Evolutionary conservation across 768 basidiomycete genomes (phyloP).

Genomic region (Coprinellus aureogranulatus): DNA sequence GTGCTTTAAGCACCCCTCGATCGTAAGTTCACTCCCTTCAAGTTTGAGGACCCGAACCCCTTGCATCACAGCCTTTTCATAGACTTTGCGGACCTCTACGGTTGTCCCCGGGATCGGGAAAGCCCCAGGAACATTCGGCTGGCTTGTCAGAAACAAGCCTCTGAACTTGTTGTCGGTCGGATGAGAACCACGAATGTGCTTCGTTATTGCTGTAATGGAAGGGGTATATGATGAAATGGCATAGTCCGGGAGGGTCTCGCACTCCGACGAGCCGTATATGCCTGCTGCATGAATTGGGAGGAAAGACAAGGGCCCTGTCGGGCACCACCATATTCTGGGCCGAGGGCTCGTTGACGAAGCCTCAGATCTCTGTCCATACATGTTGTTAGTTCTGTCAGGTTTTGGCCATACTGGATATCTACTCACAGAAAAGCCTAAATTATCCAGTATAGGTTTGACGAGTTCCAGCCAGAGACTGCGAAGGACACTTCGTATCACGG

Average conservation of each 20-base stretch:
- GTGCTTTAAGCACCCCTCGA: constrained; percentile 3
- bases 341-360: background rate
- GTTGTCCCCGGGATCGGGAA: constrained; percentile 8
- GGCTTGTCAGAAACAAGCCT: background rate
- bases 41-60: constrained; percentile 19
- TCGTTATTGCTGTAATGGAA: constrained; percentile 9
- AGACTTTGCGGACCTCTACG: constrained; percentile 5
- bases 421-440: background rate
- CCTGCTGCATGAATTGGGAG: constrained; percentile 40
- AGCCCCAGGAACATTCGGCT: background rate
- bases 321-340: constrained; percentile 23
- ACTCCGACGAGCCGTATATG: constrained; percentile 16
- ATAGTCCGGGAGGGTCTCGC: constrained; percentile 9
- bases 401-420: background rate
- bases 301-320: constrained; percentile 28
- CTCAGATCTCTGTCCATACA: background rate
- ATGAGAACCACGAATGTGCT: background rate
- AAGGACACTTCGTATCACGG: background rate
- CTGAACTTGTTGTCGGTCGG: too few species aligned
- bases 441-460: constrained; percentile 3
- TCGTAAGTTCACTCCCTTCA: constrained; percentile 9
- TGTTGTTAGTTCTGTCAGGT: background rate
- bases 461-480: background rate
- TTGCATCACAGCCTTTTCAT: background rate
- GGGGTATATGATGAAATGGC: constrained; percentile 21